Conservation (phyloP, 345 rosid genomes). For the Salix dunnii region DNA sequence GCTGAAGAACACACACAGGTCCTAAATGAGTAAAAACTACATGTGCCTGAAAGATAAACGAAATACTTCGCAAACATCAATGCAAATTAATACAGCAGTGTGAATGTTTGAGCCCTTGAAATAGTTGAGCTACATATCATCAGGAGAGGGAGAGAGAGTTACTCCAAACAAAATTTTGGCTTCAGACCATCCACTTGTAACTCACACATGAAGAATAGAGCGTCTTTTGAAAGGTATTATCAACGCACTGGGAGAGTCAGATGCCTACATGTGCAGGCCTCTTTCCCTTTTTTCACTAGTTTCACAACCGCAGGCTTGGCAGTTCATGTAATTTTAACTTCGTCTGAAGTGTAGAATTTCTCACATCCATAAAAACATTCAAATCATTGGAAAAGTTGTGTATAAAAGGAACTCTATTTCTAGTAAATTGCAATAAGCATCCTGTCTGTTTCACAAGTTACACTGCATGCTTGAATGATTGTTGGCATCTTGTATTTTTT, state of each 20-base stretch:
- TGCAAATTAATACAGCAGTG: not conserved
- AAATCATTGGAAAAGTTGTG: not conserved
- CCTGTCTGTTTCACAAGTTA: not conserved
- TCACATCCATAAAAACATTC: not conserved
- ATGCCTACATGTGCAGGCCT: not conserved
- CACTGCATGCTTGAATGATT: too few relatives aligned
- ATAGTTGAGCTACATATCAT: not conserved
- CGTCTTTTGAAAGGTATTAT: not conserved
- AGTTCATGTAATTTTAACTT: not conserved
- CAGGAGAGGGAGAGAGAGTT: not conserved
- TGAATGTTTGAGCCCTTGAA: not conserved
- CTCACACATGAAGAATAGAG: not conserved
- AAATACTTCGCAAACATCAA: not conserved
- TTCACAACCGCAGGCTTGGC: not conserved
- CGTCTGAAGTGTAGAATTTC: not conserved
- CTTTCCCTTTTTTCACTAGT: not conserved
- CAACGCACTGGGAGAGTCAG: not conserved
- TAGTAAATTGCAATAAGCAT: not conserved
- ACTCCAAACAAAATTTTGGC: not conserved
- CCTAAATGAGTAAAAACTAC: not conserved
- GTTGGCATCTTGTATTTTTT: too few relatives aligned
- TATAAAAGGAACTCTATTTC: not conserved
- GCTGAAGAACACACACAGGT: conserved; percentile 33
- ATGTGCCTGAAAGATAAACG: not conserved
- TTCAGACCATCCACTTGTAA: not conserved